A percentile compares a stretch with the other conserved stretches of the same genome.
Evolutionary conservation across 139 green algal genomes (phyloP).

Genomic region (Chlamydomonas schloesseri): DNA sequence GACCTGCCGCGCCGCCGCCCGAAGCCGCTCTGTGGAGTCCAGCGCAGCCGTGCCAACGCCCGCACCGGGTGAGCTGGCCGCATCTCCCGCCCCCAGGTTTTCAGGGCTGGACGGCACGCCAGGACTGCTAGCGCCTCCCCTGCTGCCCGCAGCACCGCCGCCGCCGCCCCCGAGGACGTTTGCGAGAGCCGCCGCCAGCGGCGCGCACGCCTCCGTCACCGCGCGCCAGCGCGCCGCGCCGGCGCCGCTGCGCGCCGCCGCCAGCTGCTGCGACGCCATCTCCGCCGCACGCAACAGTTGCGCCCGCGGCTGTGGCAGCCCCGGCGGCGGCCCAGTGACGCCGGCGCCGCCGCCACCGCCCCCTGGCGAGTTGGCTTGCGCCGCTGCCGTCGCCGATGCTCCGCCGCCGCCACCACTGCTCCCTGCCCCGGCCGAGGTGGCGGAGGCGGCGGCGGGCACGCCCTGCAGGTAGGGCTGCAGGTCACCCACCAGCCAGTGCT

Average conservation of each 20-base stretch:
- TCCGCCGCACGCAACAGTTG: constrained; percentile 4
- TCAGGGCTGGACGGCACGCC: too few relatives aligned
- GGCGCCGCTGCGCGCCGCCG: background rate
- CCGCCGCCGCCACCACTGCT: too few relatives aligned
- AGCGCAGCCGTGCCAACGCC: background rate
- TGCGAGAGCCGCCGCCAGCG: constrained; percentile 16
- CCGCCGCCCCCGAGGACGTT: background rate
- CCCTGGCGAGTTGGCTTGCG: too few relatives aligned
- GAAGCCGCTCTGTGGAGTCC: constrained; percentile 8
- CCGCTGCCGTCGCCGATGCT: background rate
- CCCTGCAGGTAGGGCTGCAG: constrained; percentile 8
- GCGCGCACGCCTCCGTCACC: background rate
- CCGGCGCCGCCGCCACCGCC: background rate
- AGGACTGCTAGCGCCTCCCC: background rate
- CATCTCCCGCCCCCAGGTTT: background rate
- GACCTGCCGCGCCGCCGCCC: background rate
- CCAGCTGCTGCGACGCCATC: background rate
- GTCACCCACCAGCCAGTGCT: constrained; percentile 35
- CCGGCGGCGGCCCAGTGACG: background rate
- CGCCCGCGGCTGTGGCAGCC: constrained; percentile 17
- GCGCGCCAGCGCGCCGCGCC: background rate
- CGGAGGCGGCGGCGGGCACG: background rate
- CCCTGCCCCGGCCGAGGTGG: background rate
- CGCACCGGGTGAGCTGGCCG: background rate
- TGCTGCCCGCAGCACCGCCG: background rate